Evolutionary conservation across 768 basidiomycete species (phyloP).

Genomic region (Clavulina sp.): DNA sequence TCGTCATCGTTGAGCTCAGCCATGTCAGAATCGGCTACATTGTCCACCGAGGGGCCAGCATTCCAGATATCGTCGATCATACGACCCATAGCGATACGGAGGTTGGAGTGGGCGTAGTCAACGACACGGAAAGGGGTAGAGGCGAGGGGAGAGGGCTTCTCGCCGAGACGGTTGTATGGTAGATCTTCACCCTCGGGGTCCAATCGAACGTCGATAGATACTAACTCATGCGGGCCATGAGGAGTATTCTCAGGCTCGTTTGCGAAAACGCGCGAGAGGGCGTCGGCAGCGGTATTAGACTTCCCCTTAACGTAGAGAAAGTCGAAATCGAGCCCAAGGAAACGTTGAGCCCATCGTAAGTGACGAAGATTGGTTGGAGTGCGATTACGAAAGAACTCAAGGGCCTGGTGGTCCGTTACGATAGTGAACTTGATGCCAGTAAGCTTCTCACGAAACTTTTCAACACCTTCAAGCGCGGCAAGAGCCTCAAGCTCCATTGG

Average conservation of each 20-base stretch:
- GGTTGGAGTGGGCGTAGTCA: background rate
- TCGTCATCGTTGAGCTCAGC: background rate
- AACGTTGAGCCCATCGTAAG: constrained; percentile 1
- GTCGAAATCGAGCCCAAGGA: background rate
- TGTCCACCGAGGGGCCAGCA: background rate
- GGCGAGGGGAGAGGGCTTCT: background rate
- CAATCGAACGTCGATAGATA: background rate
- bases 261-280: background rate
- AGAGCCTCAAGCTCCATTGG: constrained; percentile 13
- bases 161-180: background rate
- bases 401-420: background rate
- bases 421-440: background rate
- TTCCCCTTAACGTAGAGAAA: constrained; percentile 3
- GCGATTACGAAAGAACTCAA: background rate
- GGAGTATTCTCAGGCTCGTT: background rate
- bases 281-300: background rate
- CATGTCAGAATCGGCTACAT: background rate
- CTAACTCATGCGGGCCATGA: background rate
- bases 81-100: background rate
- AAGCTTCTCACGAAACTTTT: background rate
- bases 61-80: background rate
- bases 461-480: background rate
- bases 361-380: background rate
- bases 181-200: constrained; percentile 5
- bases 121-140: background rate